A percentile compares a stretch with the other conserved stretches of the same genome.
phyloP scores from a whole-genome alignment of 1,284 basidiomycete genomes.

The Cronartium quercuum region DNA sequence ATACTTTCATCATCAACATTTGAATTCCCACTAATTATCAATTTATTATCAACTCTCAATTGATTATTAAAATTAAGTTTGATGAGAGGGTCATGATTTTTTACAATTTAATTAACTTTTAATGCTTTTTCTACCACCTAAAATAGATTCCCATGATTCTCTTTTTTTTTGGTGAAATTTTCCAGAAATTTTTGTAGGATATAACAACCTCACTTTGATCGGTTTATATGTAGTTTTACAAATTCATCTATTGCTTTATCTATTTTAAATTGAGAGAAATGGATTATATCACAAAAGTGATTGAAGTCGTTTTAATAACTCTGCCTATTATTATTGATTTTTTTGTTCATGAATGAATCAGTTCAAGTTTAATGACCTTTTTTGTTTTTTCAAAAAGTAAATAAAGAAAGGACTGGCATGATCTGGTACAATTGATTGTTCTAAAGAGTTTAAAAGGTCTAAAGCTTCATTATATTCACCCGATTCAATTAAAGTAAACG shows the following conservation, averaged over 20 bases:
- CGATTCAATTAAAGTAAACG: slow-evolving; percentile 63
- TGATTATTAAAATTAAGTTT: no score
- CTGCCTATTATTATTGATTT: slow-evolving; percentile 41
- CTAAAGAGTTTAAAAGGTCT: slow-evolving; percentile 67
- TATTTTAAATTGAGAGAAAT: slow-evolving; percentile 64
- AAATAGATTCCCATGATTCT: slow-evolving; percentile 71
- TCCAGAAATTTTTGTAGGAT: slow-evolving; percentile 73
- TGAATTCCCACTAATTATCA: no score
- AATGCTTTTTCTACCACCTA: slow-evolving; percentile 61
- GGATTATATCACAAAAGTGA: slow-evolving; percentile 63
- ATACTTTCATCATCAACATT: slow-evolving; percentile 4
- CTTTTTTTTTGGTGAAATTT: slow-evolving; percentile 63
- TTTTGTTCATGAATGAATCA: neutral
- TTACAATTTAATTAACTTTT: slow-evolving; percentile 31
- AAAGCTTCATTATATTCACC: slow-evolving; percentile 75
- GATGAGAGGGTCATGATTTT: no score
- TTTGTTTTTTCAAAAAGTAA: no score
- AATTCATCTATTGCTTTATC: slow-evolving; percentile 79
- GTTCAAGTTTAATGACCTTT: no score
- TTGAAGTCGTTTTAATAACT: slow-evolving; percentile 44
- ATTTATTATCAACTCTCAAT: no score
- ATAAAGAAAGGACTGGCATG: slow-evolving; percentile 55
- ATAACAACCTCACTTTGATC: slow-evolving; percentile 84
- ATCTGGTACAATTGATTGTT: slow-evolving; percentile 60
- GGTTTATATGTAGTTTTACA: slow-evolving; percentile 84